Evolutionary conservation across 805 yeast genomes (phyloP), one percentile per base, ranked within the genome.

Genomic region (Jamesozyma piceae): DNA sequence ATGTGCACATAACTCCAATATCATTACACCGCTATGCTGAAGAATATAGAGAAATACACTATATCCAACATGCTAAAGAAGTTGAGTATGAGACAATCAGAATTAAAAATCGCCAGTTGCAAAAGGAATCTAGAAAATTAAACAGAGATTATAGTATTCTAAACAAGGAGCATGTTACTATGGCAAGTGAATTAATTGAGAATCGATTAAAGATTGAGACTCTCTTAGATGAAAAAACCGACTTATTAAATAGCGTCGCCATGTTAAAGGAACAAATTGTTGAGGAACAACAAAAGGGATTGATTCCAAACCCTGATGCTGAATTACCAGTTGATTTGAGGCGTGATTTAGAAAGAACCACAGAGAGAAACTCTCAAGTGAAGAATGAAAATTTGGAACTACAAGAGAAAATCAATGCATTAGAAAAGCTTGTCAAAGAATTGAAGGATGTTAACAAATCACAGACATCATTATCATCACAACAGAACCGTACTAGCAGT

Each of bases 161-260:
- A 45, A 87, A 85, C 57, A 71, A 76, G 46, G 96, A 89, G 55
- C 97, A 92, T 61, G 76, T 88, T 24, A 82, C 77, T 42, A 76
- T 88, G 31, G 95, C 95, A 3, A 90, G 89, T 63, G 86, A 80
- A 50, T 77, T 92, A 79, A 87, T 90, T 28, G 77, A 77, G 49
- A 81, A 84, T 32, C 80, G 92, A 54, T 75, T 89, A 33, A 74
- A 70, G 42, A 69, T 83, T 21, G 95, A 94, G 2, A 80, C 82
- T 28, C 60, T 90, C 21, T 68, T 73, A 39, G 90, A 85, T 52
- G 95, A 86, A 45, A 84, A 85, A 47, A 72, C 67, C 21, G 84
- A 79, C 36, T 64, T 88, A 39, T 58, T 65, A 22, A 57, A 60
- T 1, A 74, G 69, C 41, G 73, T 80, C 32, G 63, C 59, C 2